A percentile compares a stretch with the other conserved stretches of the same genome.
Evolutionary conservation across 805 yeast species (phyloP).

Genomic region (Candida chauliodis): DNA sequence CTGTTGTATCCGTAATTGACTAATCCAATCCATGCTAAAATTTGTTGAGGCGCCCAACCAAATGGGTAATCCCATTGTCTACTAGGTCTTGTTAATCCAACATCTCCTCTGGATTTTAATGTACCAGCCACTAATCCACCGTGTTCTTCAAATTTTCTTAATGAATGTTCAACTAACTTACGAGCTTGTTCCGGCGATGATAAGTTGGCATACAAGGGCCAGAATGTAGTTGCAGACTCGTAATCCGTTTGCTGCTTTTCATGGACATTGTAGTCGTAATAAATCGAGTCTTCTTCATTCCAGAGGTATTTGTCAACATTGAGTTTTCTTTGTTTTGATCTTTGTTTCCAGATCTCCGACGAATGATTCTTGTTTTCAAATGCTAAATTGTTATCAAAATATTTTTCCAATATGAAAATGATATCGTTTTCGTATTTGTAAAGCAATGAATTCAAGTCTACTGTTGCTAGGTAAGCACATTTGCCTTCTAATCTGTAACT

Average conservation of each 20-base stretch:
- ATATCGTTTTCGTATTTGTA: constrained; percentile 91
- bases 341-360: constrained; percentile 57
- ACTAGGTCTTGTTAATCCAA: constrained; percentile 69
- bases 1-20: constrained; percentile 63
- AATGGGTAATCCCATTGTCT: constrained; percentile 98
- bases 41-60: constrained; percentile 99
- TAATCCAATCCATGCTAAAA: constrained; percentile 88
- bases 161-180: constrained; percentile 50
- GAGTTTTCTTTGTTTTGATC: constrained; percentile 52
- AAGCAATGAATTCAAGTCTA: constrained; percentile 79
- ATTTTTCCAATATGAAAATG: constrained; percentile 54
- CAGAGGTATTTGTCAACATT: constrained; percentile 70
- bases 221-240: constrained; percentile 85
- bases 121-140: constrained; percentile 93
- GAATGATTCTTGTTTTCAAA: constrained; percentile 28
- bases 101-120: constrained; percentile 63
- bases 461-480: constrained; percentile 86
- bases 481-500: constrained; percentile 84
- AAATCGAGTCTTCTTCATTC: constrained; percentile 77
- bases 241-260: constrained; percentile 53
- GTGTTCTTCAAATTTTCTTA: constrained; percentile 70
- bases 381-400: constrained; percentile 49
- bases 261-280: constrained; percentile 77
- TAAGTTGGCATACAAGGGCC: constrained; percentile 86
- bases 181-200: constrained; percentile 68